These are phyloP conservation scores for Heritiera fomes DNA, from an alignment of 345 rosid species.

Conservation along the genomic window DNA sequence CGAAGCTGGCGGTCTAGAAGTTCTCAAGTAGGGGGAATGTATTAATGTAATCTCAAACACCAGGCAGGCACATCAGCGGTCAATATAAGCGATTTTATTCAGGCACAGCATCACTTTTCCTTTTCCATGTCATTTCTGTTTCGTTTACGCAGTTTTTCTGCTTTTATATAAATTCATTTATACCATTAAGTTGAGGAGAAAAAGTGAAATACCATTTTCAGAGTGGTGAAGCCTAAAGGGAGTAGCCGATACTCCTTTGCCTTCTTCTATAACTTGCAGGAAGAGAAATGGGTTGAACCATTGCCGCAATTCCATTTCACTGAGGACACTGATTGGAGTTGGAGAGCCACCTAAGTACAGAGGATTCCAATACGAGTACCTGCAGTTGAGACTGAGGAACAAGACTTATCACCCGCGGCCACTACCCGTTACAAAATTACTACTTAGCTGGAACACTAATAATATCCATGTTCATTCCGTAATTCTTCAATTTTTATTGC, in stretches of 20 bases:
- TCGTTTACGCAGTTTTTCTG: background rate
- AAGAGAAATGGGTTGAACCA: slow-evolving; percentile 58
- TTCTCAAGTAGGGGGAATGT: slow-evolving; percentile 42
- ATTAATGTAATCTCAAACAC: slow-evolving; percentile 36
- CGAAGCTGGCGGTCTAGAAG: slow-evolving; percentile 51
- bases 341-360: slow-evolving; percentile 47
- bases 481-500: background rate
- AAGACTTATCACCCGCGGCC: slow-evolving; percentile 35
- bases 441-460: background rate
- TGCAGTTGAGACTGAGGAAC: slow-evolving; percentile 43
- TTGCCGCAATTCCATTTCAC: slow-evolving; percentile 37
- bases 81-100: slow-evolving; percentile 50
- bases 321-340: slow-evolving; percentile 39
- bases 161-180: background rate
- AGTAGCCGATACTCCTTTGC: slow-evolving; percentile 44
- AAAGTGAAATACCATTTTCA: no score
- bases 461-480: background rate
- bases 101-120: slow-evolving; percentile 26
- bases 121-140: background rate
- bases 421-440: slow-evolving; percentile 35
- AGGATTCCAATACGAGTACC: slow-evolving; percentile 46
- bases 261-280: slow-evolving; percentile 49
- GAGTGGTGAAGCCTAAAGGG: slow-evolving; percentile 48
- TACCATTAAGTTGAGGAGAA: no score
- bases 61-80: slow-evolving; percentile 35